phyloP scores from a whole-genome alignment of 345 rosid species.

The Durio zibethinus region DNA sequence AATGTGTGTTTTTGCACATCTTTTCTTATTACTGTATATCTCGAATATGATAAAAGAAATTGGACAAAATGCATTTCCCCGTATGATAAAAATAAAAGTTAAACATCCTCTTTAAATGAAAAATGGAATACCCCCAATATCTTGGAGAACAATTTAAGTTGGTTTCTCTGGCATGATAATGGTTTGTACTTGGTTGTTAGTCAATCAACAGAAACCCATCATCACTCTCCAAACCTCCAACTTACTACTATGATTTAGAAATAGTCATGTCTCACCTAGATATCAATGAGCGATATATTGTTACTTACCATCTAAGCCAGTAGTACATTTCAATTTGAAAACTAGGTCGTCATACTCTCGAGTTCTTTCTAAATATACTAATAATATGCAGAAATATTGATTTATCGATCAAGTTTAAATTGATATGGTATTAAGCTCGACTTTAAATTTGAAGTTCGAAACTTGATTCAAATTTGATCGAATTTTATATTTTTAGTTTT shows the following conservation, averaged over 20 bases:
- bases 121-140: not conserved
- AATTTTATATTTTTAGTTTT: too few relatives aligned
- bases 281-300: not conserved
- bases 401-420: too few relatives aligned
- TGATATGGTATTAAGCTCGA: too few relatives aligned
- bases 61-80: not conserved
- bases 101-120: not conserved
- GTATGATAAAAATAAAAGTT: not conserved
- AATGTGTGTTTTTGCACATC: not conserved
- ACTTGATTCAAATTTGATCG: too few relatives aligned
- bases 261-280: not conserved
- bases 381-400: too few relatives aligned
- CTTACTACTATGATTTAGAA: not conserved
- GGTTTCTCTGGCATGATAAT: not conserved
- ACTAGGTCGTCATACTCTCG: not conserved
- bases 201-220: not conserved
- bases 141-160: slow-evolving; percentile 5
- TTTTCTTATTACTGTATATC: too few relatives aligned
- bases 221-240: not conserved
- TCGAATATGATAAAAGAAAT: not conserved
- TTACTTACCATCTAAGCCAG: not conserved
- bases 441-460: too few relatives aligned
- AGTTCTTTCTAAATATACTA: not conserved
- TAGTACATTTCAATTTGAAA: not conserved
- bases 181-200: not conserved